Evolutionary conservation across 2,329 filamentous ascomycete genomes (phyloP), one percentile per base, ranked within the genome.

Genomic region (Penicillium sp.): DNA sequence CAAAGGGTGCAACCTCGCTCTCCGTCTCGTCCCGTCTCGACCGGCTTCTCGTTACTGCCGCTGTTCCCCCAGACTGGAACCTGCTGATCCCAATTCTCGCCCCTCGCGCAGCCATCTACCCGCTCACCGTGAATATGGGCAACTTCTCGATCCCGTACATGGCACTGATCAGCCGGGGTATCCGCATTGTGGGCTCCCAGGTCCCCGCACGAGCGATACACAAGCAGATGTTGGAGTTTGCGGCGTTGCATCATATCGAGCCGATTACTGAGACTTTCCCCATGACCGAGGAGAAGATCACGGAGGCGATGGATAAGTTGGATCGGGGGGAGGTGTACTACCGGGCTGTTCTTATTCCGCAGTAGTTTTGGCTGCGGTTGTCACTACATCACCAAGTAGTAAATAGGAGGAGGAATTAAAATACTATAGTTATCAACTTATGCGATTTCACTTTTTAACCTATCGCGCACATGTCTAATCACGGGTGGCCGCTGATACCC

Each of bases 1-100:
- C 88, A 69, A 81, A 85, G 47, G 77, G 67, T 17, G 64, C 59
- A 2, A 53, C 45, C 9, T 13, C 31, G 17, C 48, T 61, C 23
- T 26, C 56, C 35, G 47, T 53, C 19, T 47, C 47, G 3, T 19
- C 26, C 7, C 46, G 23, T 5, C 15, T 61, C 9, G 56, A 77
- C 55, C 69, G 71, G 47, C 67, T 79, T 29, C 62, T 78, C 7
- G 69, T 77, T 29, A 76, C 74, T 0, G 70, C 73, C 11, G 71
- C 71, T 8, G 63, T 61, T 7, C 71, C 73, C 57, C 74, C 75
- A 2, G 71, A 75, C 55, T 79, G 76, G 74, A 52, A 67, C 7
- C 64, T 71, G 15, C 70, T 75, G 38, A 49, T 75, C 4, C 66
- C 69, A 19, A 58, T 76, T 19, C 69, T 78, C 66, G 73, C 73